Conservation (phyloP, 805 yeast species). For the Zygosaccharomyces lentus region DNA sequence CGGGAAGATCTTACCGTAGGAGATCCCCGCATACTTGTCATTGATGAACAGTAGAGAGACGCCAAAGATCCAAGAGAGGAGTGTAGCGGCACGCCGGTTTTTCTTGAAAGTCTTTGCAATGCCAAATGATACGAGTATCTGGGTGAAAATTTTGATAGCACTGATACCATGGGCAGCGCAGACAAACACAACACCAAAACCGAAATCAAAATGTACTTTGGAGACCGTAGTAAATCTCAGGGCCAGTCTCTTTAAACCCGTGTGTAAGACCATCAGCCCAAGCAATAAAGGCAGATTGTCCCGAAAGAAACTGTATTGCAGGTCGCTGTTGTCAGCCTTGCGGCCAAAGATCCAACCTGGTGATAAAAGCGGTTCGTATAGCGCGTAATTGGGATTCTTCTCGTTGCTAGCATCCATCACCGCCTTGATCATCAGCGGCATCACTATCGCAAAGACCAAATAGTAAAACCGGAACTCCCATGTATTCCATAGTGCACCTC, state of each 20-base stretch:
- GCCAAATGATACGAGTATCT: slow-evolving; percentile 49
- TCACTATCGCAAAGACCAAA: slow-evolving; percentile 57
- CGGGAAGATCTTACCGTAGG: slow-evolving; percentile 42
- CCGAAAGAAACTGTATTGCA: slow-evolving; percentile 83
- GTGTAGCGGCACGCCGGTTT: slow-evolving; percentile 38
- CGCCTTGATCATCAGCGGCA: slow-evolving; percentile 78
- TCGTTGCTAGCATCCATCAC: slow-evolving; percentile 79
- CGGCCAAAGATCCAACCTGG: slow-evolving; percentile 90
- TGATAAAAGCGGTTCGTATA: slow-evolving; percentile 55
- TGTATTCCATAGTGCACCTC: slow-evolving; percentile 58
- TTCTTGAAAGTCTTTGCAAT: slow-evolving; percentile 24
- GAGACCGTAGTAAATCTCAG: slow-evolving; percentile 25
- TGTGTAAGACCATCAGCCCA: slow-evolving; percentile 54
- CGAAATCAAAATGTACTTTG: slow-evolving; percentile 65
- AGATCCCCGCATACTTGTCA: slow-evolving; percentile 55
- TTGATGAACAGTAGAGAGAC: slow-evolving; percentile 73
- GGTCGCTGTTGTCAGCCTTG: slow-evolving; percentile 88
- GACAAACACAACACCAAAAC: slow-evolving; percentile 65
- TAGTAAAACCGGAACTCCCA: slow-evolving; percentile 69
- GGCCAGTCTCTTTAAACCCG: slow-evolving; percentile 41
- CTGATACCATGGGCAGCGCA: slow-evolving; percentile 79
- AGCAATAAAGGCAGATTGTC: slow-evolving; percentile 64
- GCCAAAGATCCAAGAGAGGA: slow-evolving; percentile 71
- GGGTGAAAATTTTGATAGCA: slow-evolving; percentile 53
- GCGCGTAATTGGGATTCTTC: slow-evolving; percentile 65